Conservation (phyloP, 805 yeast species). For the Ogataea nonfermentans region DNA sequence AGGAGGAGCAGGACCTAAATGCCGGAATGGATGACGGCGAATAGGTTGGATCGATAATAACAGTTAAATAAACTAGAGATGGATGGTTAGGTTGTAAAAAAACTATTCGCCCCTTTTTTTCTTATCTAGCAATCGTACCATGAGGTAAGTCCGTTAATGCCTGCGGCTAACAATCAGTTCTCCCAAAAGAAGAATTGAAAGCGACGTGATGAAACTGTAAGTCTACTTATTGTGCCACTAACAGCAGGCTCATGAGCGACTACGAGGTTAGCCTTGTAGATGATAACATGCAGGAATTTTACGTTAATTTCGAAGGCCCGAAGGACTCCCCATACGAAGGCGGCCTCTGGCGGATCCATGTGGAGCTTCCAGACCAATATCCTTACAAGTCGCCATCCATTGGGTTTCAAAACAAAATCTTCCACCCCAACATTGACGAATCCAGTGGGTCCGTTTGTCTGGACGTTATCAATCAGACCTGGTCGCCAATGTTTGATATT, state of each 20-base stretch:
- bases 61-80: constrained; percentile 13
- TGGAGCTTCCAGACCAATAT: constrained; percentile 91
- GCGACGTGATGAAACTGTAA: constrained; percentile 92
- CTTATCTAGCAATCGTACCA: constrained; percentile 10
- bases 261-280: constrained; percentile 81
- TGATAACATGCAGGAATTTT: constrained; percentile 84
- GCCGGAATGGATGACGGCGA: constrained; percentile 21
- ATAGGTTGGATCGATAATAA: constrained; percentile 11
- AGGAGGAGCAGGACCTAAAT: constrained; percentile 18
- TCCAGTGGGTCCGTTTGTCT: constrained; percentile 88
- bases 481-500: constrained; percentile 97
- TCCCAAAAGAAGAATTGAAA: constrained; percentile 79
- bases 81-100: constrained; percentile 4
- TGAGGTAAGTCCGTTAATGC: constrained; percentile 15
- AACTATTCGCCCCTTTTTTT: constrained; percentile 8
- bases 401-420: constrained; percentile 87
- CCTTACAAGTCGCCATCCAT: constrained; percentile 96
- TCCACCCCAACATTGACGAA: constrained; percentile 95
- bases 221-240: constrained; percentile 29
- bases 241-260: constrained; percentile 74
- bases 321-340: constrained; percentile 82
- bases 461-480: constrained; percentile 94
- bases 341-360: constrained; percentile 88
- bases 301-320: constrained; percentile 85
- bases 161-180: constrained; percentile 40